Conservation (phyloP, 768 basidiomycete species). For the Leccinum pellstonianum region DNA sequence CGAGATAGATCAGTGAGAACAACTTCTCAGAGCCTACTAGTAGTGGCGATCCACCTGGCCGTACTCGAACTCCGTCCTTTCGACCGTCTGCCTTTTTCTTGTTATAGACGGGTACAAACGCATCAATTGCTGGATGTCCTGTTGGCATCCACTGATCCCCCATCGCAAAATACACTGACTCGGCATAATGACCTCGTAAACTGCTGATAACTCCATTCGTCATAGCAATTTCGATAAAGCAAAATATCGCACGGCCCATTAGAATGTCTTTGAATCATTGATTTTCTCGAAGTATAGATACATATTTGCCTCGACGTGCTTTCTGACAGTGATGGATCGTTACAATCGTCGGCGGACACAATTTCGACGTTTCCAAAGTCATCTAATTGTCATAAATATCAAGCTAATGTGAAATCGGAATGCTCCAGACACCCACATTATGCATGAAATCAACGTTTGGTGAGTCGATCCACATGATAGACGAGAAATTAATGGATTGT, state of each 20-base stretch:
- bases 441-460: not conserved
- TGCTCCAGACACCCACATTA: no score
- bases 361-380: no score
- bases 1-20: slow-evolving; percentile 30
- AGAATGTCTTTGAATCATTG: no score
- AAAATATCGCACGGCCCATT: no score
- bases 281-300: no score
- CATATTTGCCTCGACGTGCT: no score
- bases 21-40: slow-evolving; percentile 7
- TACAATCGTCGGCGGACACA: no score
- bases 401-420: no score
- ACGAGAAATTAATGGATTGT: not conserved
- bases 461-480: not conserved
- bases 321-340: no score
- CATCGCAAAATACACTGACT: slow-evolving; percentile 28
- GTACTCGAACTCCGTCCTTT: slow-evolving; percentile 56
- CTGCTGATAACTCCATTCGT: slow-evolving; percentile 3
- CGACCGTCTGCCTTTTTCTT: slow-evolving; percentile 40
- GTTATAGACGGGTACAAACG: slow-evolving; percentile 51
- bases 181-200: slow-evolving; percentile 31
- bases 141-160: slow-evolving; percentile 20
- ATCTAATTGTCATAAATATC: no score
- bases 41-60: slow-evolving; percentile 39
- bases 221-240: no score
- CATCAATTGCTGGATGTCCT: slow-evolving; percentile 39